Conservation (phyloP, 2,329 filamentous ascomycete species). For the Botryotinia globosa region DNA sequence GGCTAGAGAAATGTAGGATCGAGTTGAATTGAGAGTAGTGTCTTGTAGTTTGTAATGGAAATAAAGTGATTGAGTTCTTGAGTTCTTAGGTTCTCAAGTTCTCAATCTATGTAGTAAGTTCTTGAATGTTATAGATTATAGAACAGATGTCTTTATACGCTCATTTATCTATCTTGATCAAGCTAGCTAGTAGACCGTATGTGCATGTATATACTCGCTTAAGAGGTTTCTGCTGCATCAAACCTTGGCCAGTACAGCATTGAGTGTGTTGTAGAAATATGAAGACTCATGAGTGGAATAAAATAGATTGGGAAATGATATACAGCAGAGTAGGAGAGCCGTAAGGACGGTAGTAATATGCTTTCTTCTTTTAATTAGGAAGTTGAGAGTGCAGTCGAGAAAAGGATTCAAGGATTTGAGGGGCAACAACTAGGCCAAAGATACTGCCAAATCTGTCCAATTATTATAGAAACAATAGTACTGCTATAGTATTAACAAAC, state of each 20-base stretch:
- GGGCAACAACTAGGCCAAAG: background rate
- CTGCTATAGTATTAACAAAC: too few species aligned
- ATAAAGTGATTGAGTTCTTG: too few species aligned
- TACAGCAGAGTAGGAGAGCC: background rate
- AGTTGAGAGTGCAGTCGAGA: background rate
- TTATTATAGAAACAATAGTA: background rate
- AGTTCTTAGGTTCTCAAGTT: background rate
- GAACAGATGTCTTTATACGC: background rate
- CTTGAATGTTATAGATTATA: background rate
- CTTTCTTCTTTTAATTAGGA: background rate
- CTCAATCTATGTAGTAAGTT: background rate
- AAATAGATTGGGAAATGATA: background rate
- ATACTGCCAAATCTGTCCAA: background rate
- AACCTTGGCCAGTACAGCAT: accelerated
- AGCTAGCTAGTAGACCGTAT: background rate
- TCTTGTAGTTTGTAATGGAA: background rate
- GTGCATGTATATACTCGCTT: background rate
- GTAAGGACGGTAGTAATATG: background rate
- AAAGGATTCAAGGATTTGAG: background rate
- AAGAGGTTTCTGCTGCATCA: background rate
- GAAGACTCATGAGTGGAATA: background rate
- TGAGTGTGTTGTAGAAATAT: background rate
- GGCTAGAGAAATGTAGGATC: too few species aligned
- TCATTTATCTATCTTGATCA: background rate
- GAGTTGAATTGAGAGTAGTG: too few species aligned